Evolutionary conservation across 2,329 filamentous ascomycete genomes (phyloP).

Genomic region (Beauveria rudraprayagi): DNA sequence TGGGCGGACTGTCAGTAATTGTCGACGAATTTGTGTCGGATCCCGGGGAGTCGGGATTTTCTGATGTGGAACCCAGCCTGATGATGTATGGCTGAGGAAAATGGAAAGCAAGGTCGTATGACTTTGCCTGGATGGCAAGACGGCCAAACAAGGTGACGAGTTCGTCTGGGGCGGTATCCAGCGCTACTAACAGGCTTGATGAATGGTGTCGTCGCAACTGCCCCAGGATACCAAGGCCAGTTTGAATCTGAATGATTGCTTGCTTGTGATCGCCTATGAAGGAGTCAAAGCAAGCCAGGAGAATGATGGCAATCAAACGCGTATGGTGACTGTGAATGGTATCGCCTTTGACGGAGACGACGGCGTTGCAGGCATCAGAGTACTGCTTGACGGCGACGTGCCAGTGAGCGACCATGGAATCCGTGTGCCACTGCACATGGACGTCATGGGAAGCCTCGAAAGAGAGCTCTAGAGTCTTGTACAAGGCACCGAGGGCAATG

Average conservation of each 20-base stretch:
- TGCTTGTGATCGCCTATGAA: constrained; percentile 57
- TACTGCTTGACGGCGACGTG: constrained; percentile 54
- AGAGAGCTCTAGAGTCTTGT: constrained; percentile 56
- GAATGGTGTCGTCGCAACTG: constrained; percentile 32
- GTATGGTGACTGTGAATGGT: constrained; percentile 41
- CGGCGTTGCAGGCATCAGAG: constrained; percentile 44
- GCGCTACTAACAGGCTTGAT: constrained; percentile 19
- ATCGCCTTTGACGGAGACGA: constrained; percentile 36
- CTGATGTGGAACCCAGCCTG: constrained; percentile 25
- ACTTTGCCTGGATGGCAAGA: constrained; percentile 57
- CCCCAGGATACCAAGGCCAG: constrained; percentile 46
- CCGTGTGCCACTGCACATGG: constrained; percentile 18
- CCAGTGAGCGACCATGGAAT: constrained; percentile 42
- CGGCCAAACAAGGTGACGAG: constrained; percentile 56
- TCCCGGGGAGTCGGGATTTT: constrained; percentile 29
- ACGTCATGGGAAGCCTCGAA: constrained; percentile 27
- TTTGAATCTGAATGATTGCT: constrained; percentile 54
- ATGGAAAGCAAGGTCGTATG: constrained; percentile 61
- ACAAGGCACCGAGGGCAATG: constrained; percentile 56
- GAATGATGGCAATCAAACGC: constrained; percentile 55
- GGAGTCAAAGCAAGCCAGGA: constrained; percentile 61
- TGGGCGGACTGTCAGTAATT: constrained; percentile 18
- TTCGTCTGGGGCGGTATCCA: constrained; percentile 37
- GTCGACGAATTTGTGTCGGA: constrained; percentile 37
- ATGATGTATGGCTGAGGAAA: constrained; percentile 56